A percentile compares a stretch with the other conserved stretches of the same genome.
Conservation (phyloP, 495 filamentous ascomycete genomes). For the Echria macrotheca region DNA sequence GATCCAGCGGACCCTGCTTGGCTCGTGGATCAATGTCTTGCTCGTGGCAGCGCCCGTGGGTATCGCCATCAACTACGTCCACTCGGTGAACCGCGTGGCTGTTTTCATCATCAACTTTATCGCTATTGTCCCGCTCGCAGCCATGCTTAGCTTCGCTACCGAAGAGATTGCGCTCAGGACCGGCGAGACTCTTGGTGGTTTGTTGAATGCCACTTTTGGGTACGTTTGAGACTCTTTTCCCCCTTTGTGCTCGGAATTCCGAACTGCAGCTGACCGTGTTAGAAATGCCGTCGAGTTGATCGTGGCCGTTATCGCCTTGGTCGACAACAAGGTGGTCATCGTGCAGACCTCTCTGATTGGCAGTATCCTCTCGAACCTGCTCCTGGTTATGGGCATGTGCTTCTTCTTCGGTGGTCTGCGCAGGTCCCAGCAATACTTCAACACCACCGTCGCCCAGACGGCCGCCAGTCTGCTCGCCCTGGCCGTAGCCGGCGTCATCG, state of each 20-base stretch:
- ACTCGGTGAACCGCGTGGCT: constrained; percentile 45
- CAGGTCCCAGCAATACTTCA: constrained; percentile 81
- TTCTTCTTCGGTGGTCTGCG: constrained; percentile 86
- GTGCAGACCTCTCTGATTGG: constrained; percentile 91
- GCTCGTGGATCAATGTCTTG: constrained; percentile 79
- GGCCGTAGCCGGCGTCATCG: constrained; percentile 73
- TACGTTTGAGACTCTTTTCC: constrained; percentile 30
- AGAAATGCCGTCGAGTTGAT: constrained; percentile 92
- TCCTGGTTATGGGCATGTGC: constrained; percentile 88
- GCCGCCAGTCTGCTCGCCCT: constrained; percentile 77
- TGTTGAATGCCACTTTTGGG: constrained; percentile 85
- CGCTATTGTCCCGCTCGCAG: constrained; percentile 80
- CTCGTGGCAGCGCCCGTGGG: constrained; percentile 71
- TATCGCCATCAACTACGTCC: constrained; percentile 62
- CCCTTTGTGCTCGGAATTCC: background rate
- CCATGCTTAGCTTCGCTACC: constrained; percentile 81
- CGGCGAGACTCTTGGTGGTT: constrained; percentile 77
- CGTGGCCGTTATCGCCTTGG: constrained; percentile 77
- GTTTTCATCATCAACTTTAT: constrained; percentile 86
- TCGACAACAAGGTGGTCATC: constrained; percentile 68
- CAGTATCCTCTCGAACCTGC: constrained; percentile 84
- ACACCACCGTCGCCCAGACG: constrained; percentile 88
- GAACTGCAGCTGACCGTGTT: background rate
- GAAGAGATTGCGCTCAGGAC: constrained; percentile 79
- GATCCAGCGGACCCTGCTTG: constrained; percentile 63